phyloP scores from a whole-genome alignment of 192 early-diverging fungal genomes.

The Lunasporangiospora selenospora region DNA sequence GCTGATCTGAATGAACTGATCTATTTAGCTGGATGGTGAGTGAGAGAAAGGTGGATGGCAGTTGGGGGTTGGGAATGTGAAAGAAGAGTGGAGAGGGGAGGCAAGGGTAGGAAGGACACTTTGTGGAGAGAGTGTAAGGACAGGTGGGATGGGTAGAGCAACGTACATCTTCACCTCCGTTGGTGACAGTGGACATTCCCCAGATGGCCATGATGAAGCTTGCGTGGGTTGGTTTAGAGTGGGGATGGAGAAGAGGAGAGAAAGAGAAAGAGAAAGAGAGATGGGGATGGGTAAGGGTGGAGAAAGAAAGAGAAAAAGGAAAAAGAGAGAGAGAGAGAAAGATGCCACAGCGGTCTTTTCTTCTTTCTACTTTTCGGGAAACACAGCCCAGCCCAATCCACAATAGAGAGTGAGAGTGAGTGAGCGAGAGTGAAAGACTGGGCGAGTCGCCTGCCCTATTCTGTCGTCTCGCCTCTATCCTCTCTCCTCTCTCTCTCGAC shows the following conservation, averaged over 20 bases:
- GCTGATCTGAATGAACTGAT: too few species aligned
- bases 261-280: neutral
- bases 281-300: neutral
- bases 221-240: too few species aligned
- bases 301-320: neutral
- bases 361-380: too few species aligned
- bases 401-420: too few species aligned
- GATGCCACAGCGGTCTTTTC: too few species aligned
- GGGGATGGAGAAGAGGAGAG: neutral
- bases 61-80: neutral
- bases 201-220: conserved; percentile 45
- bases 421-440: too few species aligned
- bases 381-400: too few species aligned
- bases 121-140: neutral
- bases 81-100: neutral
- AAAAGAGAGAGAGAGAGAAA: neutral
- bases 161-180: conserved; percentile 31
- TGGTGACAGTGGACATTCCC: conserved; percentile 37
- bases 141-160: neutral
- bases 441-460: too few species aligned
- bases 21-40: neutral
- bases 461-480: too few species aligned
- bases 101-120: neutral
- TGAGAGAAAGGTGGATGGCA: conserved; percentile 2
- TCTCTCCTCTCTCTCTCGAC: too few species aligned